Base-by-base conservation (phyloP, 2,329 filamentous ascomycete genomes). In the Aureobasidium pullulans region DNA sequence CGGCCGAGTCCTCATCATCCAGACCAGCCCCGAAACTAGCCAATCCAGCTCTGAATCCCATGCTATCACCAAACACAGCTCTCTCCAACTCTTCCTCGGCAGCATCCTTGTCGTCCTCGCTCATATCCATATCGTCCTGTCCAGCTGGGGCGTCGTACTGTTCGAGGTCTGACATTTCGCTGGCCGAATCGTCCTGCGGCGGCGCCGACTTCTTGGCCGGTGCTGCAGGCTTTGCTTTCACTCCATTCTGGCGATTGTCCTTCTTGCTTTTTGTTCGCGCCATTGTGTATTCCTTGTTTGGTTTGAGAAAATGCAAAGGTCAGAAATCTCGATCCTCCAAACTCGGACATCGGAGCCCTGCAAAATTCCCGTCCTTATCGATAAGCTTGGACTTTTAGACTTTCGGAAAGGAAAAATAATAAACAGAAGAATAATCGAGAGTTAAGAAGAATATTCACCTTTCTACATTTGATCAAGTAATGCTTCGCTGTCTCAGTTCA, bases 41-140 rank as follows among this genome's bases (percentile, higher is more conserved):
- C 54, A 97, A 76, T 43, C 87, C 86, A 60, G 87, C 80, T 61
- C 86, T 82, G 72, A 97, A 97, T 36, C 86, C 89, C n/a, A 84
- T 82, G 48, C 87, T 85, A 74, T 96, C 89, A 59, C 94, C 94
- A 63, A 99, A 89, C 3, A 99, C 88, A 63, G 96, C 77, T 64
- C 86, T 84, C 76, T 63, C 62, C 32, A 96, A 83, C 70, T 93
- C 90, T 68, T 88, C 84, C 72, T 96, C 92, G 56, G 88, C 85
- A 13, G 84, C 85, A 70, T 96, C 90, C 70, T 93, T 94, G 11
- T 63, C 60, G 53, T 88, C 86, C 58, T 77, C 64, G 8, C 62
- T 62, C 37, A 62, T 53, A 16, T 64, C 63, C 15, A 44, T 44
- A 23, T 53, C 47, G 39, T 44, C 46, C 19, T 59, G 57, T 57